Evolutionary conservation across 2,329 filamentous ascomycete genomes (phyloP).

Genomic region (Nectriaceae sp.): DNA sequence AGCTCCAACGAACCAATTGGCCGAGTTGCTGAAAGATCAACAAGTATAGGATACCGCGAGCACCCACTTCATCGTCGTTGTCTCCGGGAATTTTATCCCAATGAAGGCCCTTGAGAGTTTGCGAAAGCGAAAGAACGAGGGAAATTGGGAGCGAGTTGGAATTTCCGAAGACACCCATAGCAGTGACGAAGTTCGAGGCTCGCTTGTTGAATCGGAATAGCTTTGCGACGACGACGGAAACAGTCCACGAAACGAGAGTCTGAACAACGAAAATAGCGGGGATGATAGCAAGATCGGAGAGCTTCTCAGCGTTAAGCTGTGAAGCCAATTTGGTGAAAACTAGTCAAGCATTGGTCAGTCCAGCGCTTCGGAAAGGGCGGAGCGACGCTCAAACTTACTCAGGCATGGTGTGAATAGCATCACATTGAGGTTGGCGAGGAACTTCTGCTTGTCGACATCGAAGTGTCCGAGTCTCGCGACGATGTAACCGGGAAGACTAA

Average conservation of each 20-base stretch:
- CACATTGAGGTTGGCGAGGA: slow-evolving; percentile 94
- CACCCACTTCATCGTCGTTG: slow-evolving; percentile 92
- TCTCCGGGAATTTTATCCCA: slow-evolving; percentile 92
- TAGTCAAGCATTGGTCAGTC: no score
- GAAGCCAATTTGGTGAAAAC: slow-evolving; percentile 97
- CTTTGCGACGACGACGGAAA: slow-evolving; percentile 70
- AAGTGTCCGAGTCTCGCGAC: slow-evolving; percentile 90
- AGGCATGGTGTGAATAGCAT: slow-evolving; percentile 96
- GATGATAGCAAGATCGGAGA: slow-evolving; percentile 88
- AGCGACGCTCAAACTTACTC: slow-evolving; percentile 57
- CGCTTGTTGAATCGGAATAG: slow-evolving; percentile 81
- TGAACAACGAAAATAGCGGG: slow-evolving; percentile 92
- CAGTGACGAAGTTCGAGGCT: slow-evolving; percentile 90
- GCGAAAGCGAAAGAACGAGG: slow-evolving; percentile 87
- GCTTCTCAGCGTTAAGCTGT: slow-evolving; percentile 87
- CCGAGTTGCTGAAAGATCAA: slow-evolving; percentile 97
- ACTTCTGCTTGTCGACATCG: slow-evolving; percentile 93
- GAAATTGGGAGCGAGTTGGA: slow-evolving; percentile 98
- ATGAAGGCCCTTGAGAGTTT: slow-evolving; percentile 88
- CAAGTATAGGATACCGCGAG: slow-evolving; percentile 91
- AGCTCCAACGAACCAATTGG: slow-evolving; percentile 94
- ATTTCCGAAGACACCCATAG: slow-evolving; percentile 97
- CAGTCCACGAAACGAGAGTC: slow-evolving; percentile 81
- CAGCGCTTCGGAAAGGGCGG: no score
- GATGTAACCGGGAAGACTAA: slow-evolving; percentile 91